Evolutionary conservation across 2,329 filamentous ascomycete species (phyloP).

Genomic region (Aulographum hederae): DNA sequence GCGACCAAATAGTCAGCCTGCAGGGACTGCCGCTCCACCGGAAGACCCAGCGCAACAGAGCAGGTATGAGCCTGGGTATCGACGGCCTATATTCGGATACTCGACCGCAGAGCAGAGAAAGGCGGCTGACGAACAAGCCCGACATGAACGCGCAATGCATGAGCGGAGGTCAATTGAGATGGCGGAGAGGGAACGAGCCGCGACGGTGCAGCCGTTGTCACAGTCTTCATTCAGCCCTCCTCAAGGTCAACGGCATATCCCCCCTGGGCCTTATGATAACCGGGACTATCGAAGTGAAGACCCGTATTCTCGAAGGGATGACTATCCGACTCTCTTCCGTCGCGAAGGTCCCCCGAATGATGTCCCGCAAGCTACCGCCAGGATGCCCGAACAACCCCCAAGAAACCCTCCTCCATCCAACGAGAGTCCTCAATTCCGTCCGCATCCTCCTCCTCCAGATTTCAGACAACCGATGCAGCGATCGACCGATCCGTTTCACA

Average conservation of each 20-base stretch:
- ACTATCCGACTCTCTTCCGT: background rate
- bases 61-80: background rate
- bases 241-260: constrained; percentile 1
- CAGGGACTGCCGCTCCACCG: constrained; percentile 10
- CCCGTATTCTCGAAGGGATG: background rate
- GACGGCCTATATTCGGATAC: background rate
- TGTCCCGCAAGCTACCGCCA: background rate
- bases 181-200: constrained; percentile 15
- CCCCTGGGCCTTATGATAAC: constrained; percentile 1
- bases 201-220: constrained; percentile 20
- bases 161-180: constrained; percentile 2
- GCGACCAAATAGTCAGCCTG: constrained; percentile 21
- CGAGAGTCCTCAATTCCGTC: no score
- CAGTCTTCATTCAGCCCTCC: constrained; percentile 20
- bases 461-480: no score
- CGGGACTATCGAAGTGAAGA: background rate
- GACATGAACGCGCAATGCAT: background rate
- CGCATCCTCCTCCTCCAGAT: no score
- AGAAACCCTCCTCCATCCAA: no score
- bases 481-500: background rate
- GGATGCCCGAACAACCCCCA: background rate
- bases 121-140: background rate
- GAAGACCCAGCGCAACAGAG: constrained; percentile 5
- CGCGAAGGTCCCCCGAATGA: background rate
- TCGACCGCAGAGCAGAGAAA: background rate